Evolutionary conservation across 2,329 filamentous ascomycete genomes (phyloP), one percentile per base, ranked within the genome.

Genomic region (Hymenotorrendiella dingleyae): DNA sequence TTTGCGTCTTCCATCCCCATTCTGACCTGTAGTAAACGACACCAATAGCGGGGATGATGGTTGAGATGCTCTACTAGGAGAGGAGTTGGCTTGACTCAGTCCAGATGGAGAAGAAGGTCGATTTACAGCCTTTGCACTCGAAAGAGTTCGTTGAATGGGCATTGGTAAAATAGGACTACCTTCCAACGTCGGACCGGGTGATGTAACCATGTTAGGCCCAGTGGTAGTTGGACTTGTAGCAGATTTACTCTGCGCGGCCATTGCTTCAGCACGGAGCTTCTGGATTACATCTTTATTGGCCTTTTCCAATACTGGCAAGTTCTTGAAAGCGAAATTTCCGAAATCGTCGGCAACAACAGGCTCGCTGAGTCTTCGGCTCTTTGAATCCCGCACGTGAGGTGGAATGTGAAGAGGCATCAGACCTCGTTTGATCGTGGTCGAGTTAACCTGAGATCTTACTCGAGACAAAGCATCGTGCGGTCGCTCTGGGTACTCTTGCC

Each of bases 281-380:
- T 97, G 90, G 23, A 98, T 95, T 22, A 97, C 89, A 57, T 98
- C 93, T 62, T 98, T 98, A 66, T 98, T 98, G 42, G 93, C 93
- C 64, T 96, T 97, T 58, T 97, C 93, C 14, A 98, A 73, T 16
- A 97, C 91, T 0, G 91, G 90, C 36, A 98, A 69, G 56, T 98
- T 98, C 68, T 98, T 98, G 73, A 95, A 98, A 28, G 88, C 80
- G 64, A 98, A 98, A 49, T 80, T 89, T 23, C 93, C 93, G 70
- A 98, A 98, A 61, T 98, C 94, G 62, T 98, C 93, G 1, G 83
- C 76, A 23, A 80, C 77, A 12, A 91, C 81, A 1, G 93, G 93
- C 64, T 98, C 93, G 62, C 91, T 97, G 28, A 97, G 72, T 54
- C 93, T 77, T 50, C 93, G 79, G 54, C 80, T 90, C 59, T 94